Percentiles rank a stretch among this genome's conserved stretches.
Conservation (phyloP, 805 yeast species). For the Candida odintsovae region DNA sequence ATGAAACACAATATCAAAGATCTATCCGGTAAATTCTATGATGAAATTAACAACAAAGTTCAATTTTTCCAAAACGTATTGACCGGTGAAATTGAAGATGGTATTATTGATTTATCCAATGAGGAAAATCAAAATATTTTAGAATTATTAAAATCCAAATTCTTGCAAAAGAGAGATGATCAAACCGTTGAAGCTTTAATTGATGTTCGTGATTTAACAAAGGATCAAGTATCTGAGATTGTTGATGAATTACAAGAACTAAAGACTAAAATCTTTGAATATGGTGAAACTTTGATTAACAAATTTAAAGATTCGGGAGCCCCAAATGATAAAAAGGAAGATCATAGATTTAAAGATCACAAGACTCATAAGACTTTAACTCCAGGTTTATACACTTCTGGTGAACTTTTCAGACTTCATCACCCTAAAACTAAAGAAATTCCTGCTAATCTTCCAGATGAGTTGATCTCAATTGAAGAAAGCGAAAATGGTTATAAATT, state of each 20-base stretch:
- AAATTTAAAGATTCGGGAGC: background rate
- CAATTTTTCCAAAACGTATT: conserved; percentile 1
- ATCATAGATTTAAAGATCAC: background rate
- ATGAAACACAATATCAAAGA: conserved; percentile 6
- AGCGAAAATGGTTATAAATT: background rate
- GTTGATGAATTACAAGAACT: conserved; percentile 5
- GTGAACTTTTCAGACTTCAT: conserved; percentile 7
- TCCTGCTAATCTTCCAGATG: conserved; percentile 3
- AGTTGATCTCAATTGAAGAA: conserved; percentile 2
- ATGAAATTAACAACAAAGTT: conserved; percentile 2
- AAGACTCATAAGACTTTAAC: background rate
- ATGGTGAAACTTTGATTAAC: conserved; percentile 1
- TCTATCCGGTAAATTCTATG: background rate
- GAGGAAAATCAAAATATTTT: conserved; percentile 6
- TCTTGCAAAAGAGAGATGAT: conserved; percentile 7
- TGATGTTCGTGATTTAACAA: conserved; percentile 2
- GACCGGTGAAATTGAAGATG: background rate
- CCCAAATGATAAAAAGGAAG: background rate
- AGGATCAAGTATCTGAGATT: conserved; percentile 5
- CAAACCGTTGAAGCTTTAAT: background rate
- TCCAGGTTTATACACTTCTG: conserved; percentile 7
- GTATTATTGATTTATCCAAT: conserved; percentile 4
- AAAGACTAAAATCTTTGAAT: conserved; percentile 2
- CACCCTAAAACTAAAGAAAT: background rate
- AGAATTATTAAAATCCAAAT: conserved; percentile 3